Percentiles rank a stretch among this genome's conserved stretches.
These are phyloP conservation scores for Xylaria sp. DNA, from an alignment of 2,329 filamentous ascomycete genomes.

Conservation along the genomic window DNA sequence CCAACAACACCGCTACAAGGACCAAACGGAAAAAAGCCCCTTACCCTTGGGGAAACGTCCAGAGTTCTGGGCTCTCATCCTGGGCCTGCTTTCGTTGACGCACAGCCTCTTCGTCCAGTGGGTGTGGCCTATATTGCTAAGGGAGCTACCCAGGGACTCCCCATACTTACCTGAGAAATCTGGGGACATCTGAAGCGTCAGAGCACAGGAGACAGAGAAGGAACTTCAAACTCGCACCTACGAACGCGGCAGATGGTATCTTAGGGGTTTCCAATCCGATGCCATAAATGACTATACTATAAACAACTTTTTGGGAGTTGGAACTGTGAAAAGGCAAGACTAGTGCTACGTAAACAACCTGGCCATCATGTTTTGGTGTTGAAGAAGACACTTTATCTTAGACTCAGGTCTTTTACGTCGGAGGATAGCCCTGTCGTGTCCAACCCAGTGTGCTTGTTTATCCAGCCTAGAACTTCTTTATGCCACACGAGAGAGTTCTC, in stretches of 20 bases:
- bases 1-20: neutral
- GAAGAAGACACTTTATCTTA: constrained; percentile 32
- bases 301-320: neutral
- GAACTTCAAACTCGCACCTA: too few relatives aligned
- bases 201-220: too few relatives aligned
- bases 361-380: neutral
- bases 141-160: neutral
- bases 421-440: constrained; percentile 45
- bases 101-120: constrained; percentile 29
- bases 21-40: neutral
- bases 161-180: neutral
- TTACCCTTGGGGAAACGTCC: constrained; percentile 14
- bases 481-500: constrained; percentile 96
- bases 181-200: too few relatives aligned
- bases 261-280: neutral
- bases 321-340: neutral
- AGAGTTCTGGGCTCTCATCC: constrained; percentile 32
- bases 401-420: constrained; percentile 38
- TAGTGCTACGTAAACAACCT: neutral
- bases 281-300: neutral
- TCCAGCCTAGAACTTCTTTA: constrained; percentile 82
- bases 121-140: constrained; percentile 17
- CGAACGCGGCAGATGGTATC: neutral
- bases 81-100: constrained; percentile 9
- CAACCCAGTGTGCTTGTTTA: constrained; percentile 70